These are phyloP conservation scores for Eucalyptus sp. DNA, from an alignment of 345 rosid genomes.

Conservation along the genomic window DNA sequence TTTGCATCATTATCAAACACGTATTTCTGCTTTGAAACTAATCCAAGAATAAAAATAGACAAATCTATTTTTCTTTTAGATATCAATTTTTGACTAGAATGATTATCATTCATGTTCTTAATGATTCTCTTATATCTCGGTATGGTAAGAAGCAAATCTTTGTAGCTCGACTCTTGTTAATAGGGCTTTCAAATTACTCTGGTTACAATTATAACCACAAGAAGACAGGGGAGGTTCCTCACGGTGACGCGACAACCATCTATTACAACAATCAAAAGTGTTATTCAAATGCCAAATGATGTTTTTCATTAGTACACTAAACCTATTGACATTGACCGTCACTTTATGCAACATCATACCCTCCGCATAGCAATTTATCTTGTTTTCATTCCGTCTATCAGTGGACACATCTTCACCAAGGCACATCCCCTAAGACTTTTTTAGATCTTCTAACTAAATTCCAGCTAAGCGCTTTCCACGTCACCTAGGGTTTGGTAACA, in stretches of 20 bases:
- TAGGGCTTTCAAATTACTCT: neutral
- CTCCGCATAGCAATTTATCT: neutral
- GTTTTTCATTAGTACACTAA: neutral
- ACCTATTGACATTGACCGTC: neutral
- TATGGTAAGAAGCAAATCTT: neutral
- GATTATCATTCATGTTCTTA: fast-evolving
- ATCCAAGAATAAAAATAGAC: too few species aligned
- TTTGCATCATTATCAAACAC: fast-evolving
- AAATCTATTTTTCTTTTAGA: neutral
- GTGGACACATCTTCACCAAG: neutral
- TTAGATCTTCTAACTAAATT: neutral
- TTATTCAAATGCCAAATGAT: neutral
- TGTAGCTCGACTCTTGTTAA: neutral
- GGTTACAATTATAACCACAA: neutral
- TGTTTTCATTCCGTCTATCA: neutral
- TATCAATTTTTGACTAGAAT: fast-evolving
- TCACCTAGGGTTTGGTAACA: neutral
- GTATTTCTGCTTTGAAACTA: fast-evolving
- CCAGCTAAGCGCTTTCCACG: neutral
- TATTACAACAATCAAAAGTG: neutral
- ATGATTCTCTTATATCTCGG: neutral
- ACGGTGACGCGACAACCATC: neutral
- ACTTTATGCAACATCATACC: neutral
- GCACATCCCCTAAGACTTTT: neutral
- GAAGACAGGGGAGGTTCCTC: neutral